Base-by-base conservation (phyloP, 139 green algal genomes). In the Chlamydomonas asymmetrica region DNA sequence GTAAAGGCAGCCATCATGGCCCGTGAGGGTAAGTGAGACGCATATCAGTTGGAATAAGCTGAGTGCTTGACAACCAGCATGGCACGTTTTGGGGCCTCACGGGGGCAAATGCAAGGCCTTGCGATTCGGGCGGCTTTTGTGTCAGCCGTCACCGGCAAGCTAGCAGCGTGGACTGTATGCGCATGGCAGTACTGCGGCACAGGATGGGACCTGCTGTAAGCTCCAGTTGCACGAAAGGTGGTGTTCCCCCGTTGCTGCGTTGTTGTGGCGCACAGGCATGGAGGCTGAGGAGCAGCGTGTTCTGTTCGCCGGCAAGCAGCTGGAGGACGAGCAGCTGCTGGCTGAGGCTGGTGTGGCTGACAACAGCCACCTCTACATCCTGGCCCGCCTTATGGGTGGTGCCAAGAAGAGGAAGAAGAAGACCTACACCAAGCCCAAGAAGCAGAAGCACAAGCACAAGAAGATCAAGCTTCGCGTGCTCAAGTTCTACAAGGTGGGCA, bases 331-430 rank as follows among this genome's bases (percentile, higher is more conserved):
- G 6, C 66, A 79, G n/a, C 64, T 85, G 59, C 87, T 98, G 84
- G 74, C 75, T 38, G 59, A 84, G 43, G 88, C 77, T 66, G 94
- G 94, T 59, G 92, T 97, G 9, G 78, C 88, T 52, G 94, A 97
- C 56, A 91, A 94, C 65, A 85, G 80, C 59, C 94, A 91, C 25
- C 83, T 97, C 56, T 90, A 97, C 79, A 78, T 91, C 59, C 83
- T 97, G 74, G 78, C 95, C 41, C 85, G 95, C 61, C 89, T 99
- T 81, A 86, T 97, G 61, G 95, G 96, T 88, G 96, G 96, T 84
- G 96, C 84, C 76, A 99, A 99, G 94, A 99, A 99, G 93, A 85
- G 96, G 79, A 99, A 99, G 91, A 99, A 99, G 91, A 99, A 99
- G 94, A 96, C 87, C 31, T 99, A 98, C 94, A 98, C 96, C 87